Base-by-base conservation (phyloP, 2,329 filamentous ascomycete genomes). In the Arthroderma sp. region DNA sequence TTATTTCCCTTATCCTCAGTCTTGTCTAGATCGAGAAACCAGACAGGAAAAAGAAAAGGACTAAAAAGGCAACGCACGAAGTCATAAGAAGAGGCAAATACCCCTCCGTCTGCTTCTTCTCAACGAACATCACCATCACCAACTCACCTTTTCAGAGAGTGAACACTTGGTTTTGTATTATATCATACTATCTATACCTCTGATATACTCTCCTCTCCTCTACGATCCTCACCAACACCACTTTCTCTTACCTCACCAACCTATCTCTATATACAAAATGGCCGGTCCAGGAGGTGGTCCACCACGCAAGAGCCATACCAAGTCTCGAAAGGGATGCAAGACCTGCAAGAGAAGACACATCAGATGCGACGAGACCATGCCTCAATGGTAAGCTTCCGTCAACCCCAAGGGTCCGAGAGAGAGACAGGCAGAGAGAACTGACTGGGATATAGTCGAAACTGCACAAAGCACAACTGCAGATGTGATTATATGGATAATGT, bases 261-360 rank as follows among this genome's bases (percentile, higher is more conserved):
- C n/a, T 15, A 28, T 28, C 15, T 10, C 31, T 40, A 27, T 40
- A 44, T 36, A 33, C 36, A 40, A 42, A 39, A 95, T 95, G 88
- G 85, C 87, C 71, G 86, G 87, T 68, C 85, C 86, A 61, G 88
- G 88, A 68, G 87, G 87, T 74, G 89, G 89, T 72, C 88, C 89
- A 64, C 88, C 89, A 62, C 72, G 79, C 58, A 77, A 78, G 63
- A 94, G 89, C 72, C 91, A 98, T 72, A 98, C 91, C 63, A 98
- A 98, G 73, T 96, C 89, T 58, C 82, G 91, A 61, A 96, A 95
- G 70, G 91, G 91, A 51, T 98, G 91, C 75, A 89, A 93, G 59
- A 94, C 87, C 50, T 98, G 91, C 77, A 98, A 98, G 69, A 82
- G 84, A 63, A 80, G 91, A 62, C 91, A 98, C 67, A 98, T 98